These are phyloP conservation scores for Colletotrichum liriopes DNA, from an alignment of 2,329 filamentous ascomycete genomes.

Conservation along the genomic window DNA sequence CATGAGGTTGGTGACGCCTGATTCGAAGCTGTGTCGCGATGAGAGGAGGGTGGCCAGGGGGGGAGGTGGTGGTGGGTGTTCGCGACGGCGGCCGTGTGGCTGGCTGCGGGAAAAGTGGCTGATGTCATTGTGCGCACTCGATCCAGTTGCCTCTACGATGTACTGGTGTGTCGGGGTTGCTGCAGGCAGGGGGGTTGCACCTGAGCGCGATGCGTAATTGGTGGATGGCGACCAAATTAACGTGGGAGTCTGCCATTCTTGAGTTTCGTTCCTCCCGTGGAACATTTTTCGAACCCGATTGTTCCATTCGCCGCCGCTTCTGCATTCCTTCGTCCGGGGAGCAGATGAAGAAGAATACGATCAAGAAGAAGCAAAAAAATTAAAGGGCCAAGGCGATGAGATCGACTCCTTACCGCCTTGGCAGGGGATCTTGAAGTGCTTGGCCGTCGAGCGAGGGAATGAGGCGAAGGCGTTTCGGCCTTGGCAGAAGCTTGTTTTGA, in stretches of 20 bases:
- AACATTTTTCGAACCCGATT: too few relatives aligned
- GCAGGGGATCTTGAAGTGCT: constrained; percentile 5
- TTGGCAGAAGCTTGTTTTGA: constrained; percentile 43
- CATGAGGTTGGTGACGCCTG: background rate
- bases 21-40: constrained; percentile 8
- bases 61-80: background rate
- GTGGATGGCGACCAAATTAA: background rate
- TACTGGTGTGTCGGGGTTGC: too few relatives aligned
- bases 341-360: background rate
- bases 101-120: background rate
- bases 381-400: constrained; percentile 27
- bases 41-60: background rate
- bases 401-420: constrained; percentile 28
- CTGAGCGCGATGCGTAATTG: background rate
- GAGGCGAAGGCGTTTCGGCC: background rate
- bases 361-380: background rate
- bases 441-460: background rate
- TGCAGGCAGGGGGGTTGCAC: background rate
- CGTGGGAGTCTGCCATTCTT: too few relatives aligned
- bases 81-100: background rate
- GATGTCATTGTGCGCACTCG: constrained; percentile 15
- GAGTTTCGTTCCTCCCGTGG: background rate
- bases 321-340: background rate
- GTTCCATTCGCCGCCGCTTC: background rate
- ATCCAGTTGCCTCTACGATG: background rate